phyloP scores from a whole-genome alignment of 2,329 filamentous ascomycete genomes.

The Apiospora marii region DNA sequence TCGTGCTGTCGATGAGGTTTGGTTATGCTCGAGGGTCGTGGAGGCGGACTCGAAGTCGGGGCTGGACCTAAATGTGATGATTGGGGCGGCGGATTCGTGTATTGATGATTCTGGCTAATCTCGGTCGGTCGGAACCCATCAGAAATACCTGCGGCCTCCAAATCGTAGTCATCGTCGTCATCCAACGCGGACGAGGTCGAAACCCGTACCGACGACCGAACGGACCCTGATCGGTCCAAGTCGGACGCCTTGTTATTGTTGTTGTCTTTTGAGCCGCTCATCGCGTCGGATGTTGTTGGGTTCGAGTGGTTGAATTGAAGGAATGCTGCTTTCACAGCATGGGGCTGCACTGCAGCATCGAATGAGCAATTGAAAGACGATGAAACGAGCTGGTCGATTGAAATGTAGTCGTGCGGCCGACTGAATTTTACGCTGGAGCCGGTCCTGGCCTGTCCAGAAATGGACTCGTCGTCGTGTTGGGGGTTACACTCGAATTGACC shows the following conservation, averaged over 20 bases:
- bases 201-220: conserved; percentile 49
- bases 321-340: conserved; percentile 24
- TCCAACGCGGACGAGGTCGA: conserved; percentile 31
- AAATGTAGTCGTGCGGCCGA: neutral
- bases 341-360: conserved; percentile 25
- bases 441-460: conserved; percentile 20
- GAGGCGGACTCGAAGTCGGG: conserved; percentile 31
- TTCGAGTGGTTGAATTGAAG: neutral
- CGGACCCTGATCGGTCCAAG: conserved; percentile 52
- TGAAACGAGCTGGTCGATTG: conserved; percentile 16
- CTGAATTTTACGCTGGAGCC: conserved; percentile 4
- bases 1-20: conserved; percentile 60
- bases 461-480: conserved; percentile 20
- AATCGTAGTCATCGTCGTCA: conserved; percentile 58
- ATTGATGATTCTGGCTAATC: conserved; percentile 34
- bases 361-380: conserved; percentile 18
- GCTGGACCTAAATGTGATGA: conserved; percentile 18
- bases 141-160: conserved; percentile 59
- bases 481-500: conserved; percentile 10
- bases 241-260: conserved; percentile 48
- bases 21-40: conserved; percentile 61
- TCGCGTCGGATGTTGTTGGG: conserved; percentile 12
- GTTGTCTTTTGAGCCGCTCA: conserved; percentile 29
- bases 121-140: conserved; percentile 43
- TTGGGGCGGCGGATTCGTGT: conserved; percentile 33